Evolutionary conservation across 495 filamentous ascomycete species (phyloP).

Genomic region (Parachaetomium inaequale): DNA sequence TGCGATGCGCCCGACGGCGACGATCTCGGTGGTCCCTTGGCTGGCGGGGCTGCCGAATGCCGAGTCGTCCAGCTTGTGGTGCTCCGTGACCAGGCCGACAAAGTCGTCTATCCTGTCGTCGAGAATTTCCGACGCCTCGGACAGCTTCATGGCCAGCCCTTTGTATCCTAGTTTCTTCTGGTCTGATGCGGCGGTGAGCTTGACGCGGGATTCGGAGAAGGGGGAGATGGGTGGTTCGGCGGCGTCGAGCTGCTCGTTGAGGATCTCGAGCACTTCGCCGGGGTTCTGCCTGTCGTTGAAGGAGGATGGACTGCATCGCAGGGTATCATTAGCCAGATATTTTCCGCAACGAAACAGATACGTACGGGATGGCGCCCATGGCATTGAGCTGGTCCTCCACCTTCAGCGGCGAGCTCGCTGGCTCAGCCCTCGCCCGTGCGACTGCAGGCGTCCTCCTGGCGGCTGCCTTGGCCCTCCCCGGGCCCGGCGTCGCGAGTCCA

Average conservation of each 20-base stretch:
- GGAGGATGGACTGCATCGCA: slow-evolving; percentile 42
- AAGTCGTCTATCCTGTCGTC: slow-evolving; percentile 96
- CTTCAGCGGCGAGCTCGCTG: slow-evolving; percentile 46
- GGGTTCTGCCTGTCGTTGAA: slow-evolving; percentile 71
- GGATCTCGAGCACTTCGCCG: slow-evolving; percentile 74
- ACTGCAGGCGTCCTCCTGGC: slow-evolving; percentile 55
- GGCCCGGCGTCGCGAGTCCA: slow-evolving; percentile 64
- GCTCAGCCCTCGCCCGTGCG: slow-evolving; percentile 43
- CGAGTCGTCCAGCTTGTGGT: slow-evolving; percentile 72
- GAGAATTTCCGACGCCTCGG: slow-evolving; percentile 84
- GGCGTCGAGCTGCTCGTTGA: slow-evolving; percentile 70
- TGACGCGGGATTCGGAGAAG: slow-evolving; percentile 70
- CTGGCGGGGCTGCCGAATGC: slow-evolving; percentile 82
- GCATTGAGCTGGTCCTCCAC: slow-evolving; percentile 41
- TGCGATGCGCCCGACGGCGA: slow-evolving; percentile 86
- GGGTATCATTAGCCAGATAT: neutral
- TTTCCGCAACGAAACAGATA: neutral
- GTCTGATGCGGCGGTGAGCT: slow-evolving; percentile 76
- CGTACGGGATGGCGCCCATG: slow-evolving; percentile 39
- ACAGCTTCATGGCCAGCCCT: slow-evolving; percentile 87
- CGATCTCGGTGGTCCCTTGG: slow-evolving; percentile 78
- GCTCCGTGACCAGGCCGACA: slow-evolving; percentile 60
- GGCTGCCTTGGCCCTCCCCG: slow-evolving; percentile 49
- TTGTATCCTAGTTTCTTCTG: slow-evolving; percentile 87
- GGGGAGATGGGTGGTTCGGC: slow-evolving; percentile 71